These are phyloP conservation scores for Naematelia encephala DNA, from an alignment of 768 basidiomycete genomes.

Conservation along the genomic window DNA sequence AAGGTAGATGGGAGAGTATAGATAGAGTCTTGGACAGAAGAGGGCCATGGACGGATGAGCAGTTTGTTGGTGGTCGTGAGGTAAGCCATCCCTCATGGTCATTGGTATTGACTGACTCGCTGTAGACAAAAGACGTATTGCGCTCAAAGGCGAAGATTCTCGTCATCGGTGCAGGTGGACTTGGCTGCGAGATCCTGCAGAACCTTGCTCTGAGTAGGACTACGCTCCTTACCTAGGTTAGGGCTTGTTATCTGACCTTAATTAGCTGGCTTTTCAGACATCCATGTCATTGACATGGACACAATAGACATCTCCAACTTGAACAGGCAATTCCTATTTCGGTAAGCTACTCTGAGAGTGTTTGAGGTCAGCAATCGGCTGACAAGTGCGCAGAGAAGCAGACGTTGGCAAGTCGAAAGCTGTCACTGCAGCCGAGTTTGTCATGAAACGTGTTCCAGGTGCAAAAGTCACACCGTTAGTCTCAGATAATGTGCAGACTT, in stretches of 20 bases:
- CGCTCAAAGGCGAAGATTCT: conserved; percentile 82
- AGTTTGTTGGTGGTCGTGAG: conserved; percentile 72
- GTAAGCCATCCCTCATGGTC: conserved; percentile 54
- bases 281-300: conserved; percentile 99
- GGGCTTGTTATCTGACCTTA: neutral
- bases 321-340: conserved; percentile 95
- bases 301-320: conserved; percentile 99
- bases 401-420: conserved; percentile 96
- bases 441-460: conserved; percentile 94
- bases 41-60: conserved; percentile 82
- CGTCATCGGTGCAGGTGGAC: conserved; percentile 95
- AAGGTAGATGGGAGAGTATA: conserved; percentile 69
- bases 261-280: conserved; percentile 87
- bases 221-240: neutral
- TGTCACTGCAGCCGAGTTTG: conserved; percentile 86
- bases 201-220: conserved; percentile 74
- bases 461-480: conserved; percentile 94
- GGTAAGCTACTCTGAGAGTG: conserved; percentile 55
- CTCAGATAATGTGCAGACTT: neutral
- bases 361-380: conserved; percentile 8
- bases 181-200: conserved; percentile 94
- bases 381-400: conserved; percentile 31
- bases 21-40: conserved; percentile 80
- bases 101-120: conserved; percentile 55
- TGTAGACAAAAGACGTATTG: conserved; percentile 81